Base-by-base conservation (phyloP, 2,329 filamentous ascomycete species). In the Aspergillaceae sp. region DNA sequence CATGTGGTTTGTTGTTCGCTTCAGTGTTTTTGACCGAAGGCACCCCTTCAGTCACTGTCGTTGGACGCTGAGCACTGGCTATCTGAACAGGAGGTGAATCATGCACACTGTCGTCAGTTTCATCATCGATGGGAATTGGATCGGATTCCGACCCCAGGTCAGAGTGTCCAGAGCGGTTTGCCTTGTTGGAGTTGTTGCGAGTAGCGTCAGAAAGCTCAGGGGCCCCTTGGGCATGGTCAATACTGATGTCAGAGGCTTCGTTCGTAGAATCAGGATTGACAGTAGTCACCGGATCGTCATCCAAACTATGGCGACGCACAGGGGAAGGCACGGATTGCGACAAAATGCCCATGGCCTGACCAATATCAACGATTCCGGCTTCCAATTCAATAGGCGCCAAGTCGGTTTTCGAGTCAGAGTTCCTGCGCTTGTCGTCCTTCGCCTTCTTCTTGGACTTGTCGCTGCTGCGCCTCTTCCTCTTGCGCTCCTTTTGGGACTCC, bases 391-490 rank as follows among this genome's bases (percentile, higher is more conserved):
- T 9, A 6, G 7, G 19, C 36, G 7, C 6, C 36, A 9, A 9
- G 7, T 9, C 27, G 36, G 7, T 5, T 38, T 19, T 7, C 9
- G 7, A 19, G 4, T 27, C 36, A 9, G 19, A 8, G 7, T 19
- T 19, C 19, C 8, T 26, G 7, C 19, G 36, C 26, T 10, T 38
- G 11, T 38, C 29, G 26, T 9, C 35, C 40, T 47, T 51, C 19
- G 30, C 5, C 8, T 36, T 37, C 35, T 45, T 42, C 32, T 36
- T 42, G 5, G 38, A 10, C 26, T 43, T 46, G 8, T 47, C 10
- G 41, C 29, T 43, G 29, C 30, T n/a, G n/a, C 5, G 11, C 27
- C 42, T 43, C 38, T 48, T 51, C n/a, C 50, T 43, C 40, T 50
- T 47, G 28, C 42, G 42, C 6, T 46, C 37, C 36, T 41, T 42